Base-by-base conservation (phyloP, 345 rosid genomes). In the Syzygium jambos region DNA sequence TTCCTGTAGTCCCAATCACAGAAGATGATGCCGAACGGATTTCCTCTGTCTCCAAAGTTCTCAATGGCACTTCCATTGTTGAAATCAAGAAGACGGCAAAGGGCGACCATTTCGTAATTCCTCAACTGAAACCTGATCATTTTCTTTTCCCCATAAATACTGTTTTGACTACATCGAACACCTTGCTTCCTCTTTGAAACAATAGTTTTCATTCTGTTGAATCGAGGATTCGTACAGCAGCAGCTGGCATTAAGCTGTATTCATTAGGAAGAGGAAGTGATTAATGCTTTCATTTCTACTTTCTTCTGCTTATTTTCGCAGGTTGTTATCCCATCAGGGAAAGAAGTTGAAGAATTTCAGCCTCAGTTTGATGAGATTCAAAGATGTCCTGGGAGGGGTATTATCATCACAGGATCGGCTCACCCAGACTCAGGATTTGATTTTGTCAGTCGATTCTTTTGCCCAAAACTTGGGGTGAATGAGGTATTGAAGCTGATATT, bases 371-470 rank as follows among this genome's bases (percentile, higher is more conserved):
- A 93, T 80, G 90, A 91, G 85, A 93, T 96, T 65, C 8, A 38
- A 53, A 92, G 94, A 85, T 95, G 91, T 41, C 94, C 96, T 22
- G 96, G 90, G 85, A 19, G 80, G 57, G 96, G 98, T 30, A 87
- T 94, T 7, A 90, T 96, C 65, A 95, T 95, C 46, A 89, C 98
- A 86, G 95, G 93, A 41, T 90, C 85, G 73, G 96, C 93, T 68
- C 88, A 94, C 23, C 84, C 89, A 14, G 96, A 90, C 23, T 93
- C 97, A 52, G 93, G 89, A 25, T 95, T 95, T 89, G 95, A 95
- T 88, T 93, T 95, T 84, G 89, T 88, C 43, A 96, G 97, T 88
- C 93, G 99, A 25, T 94, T 34, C 92, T 97, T 96, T 54, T 89
- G 90, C 86, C 98, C 97, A 8, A 95, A 94, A 88, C 2, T 87